Conservation (phyloP, 768 basidiomycete genomes). For the Agrocybe praecox region DNA sequence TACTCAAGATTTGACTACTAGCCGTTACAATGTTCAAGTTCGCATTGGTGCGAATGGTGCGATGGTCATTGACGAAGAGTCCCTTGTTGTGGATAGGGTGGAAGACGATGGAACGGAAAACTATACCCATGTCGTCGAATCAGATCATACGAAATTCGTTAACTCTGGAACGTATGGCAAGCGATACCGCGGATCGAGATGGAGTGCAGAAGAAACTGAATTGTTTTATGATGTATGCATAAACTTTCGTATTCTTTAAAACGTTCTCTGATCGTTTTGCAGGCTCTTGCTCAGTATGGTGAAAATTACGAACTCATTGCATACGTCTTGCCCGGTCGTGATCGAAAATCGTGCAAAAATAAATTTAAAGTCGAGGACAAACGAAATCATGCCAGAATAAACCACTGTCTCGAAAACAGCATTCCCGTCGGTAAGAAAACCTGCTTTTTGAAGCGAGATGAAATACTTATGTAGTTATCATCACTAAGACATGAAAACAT, state of each 20-base stretch:
- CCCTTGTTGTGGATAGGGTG: conserved; percentile 76
- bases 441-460: neutral
- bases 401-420: conserved; percentile 71
- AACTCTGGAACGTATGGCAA: conserved; percentile 84
- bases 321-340: conserved; percentile 79
- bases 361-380: conserved; percentile 93
- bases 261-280: conserved; percentile 13
- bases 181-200: conserved; percentile 79
- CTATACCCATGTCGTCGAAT: conserved; percentile 81
- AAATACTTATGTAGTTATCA: neutral
- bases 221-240: conserved; percentile 77
- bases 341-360: conserved; percentile 88
- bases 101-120: conserved; percentile 68
- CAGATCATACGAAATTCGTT: conserved; percentile 82
- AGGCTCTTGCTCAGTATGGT: conserved; percentile 90
- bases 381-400: conserved; percentile 76
- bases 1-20: conserved; percentile 60
- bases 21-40: conserved; percentile 83
- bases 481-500: conserved; percentile 65
- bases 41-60: conserved; percentile 87
- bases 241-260: neutral
- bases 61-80: conserved; percentile 85
- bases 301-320: conserved; percentile 94
- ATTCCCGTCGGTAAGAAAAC: conserved; percentile 67
- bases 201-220: conserved; percentile 91